A percentile compares a stretch with the other conserved stretches of the same genome.
phyloP scores from a whole-genome alignment of 176 grass and related monocot species.

The Bothriochloa decipiens region DNA sequence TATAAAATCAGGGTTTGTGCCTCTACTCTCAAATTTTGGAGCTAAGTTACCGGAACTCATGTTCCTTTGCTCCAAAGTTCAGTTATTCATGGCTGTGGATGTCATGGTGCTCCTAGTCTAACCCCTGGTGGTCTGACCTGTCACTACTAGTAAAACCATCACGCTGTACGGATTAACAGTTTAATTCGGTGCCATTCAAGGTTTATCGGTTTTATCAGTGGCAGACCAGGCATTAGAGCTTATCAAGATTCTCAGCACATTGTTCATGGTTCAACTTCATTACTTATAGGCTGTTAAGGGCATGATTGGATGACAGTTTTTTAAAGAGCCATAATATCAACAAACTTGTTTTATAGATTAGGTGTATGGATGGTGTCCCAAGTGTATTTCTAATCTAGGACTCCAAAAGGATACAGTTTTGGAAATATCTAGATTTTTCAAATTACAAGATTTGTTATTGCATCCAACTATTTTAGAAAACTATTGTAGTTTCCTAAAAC shows the following conservation, averaged over 20 bases:
- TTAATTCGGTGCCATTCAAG: neutral
- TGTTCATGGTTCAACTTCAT: neutral
- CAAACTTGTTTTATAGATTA: neutral
- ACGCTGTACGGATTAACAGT: neutral
- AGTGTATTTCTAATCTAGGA: neutral
- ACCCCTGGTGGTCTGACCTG: neutral
- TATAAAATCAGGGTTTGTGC: neutral
- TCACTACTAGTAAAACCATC: neutral
- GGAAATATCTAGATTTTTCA: no score
- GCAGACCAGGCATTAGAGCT: neutral
- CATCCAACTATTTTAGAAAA: no score
- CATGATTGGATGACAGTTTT: neutral
- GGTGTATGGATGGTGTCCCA: neutral
- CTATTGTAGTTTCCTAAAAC: neutral
- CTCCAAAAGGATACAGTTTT: neutral
- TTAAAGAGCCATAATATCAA: neutral
- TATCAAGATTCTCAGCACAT: neutral
- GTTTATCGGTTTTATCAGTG: neutral
- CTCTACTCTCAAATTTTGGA: constrained; percentile 20
- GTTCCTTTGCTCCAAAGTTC: neutral
- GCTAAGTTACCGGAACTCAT: neutral
- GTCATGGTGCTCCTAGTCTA: neutral
- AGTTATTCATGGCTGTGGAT: neutral
- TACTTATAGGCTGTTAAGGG: neutral
- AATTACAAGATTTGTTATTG: neutral